phyloP scores from a whole-genome alignment of 208 protist species.

The Leishmania lainsoni region DNA sequence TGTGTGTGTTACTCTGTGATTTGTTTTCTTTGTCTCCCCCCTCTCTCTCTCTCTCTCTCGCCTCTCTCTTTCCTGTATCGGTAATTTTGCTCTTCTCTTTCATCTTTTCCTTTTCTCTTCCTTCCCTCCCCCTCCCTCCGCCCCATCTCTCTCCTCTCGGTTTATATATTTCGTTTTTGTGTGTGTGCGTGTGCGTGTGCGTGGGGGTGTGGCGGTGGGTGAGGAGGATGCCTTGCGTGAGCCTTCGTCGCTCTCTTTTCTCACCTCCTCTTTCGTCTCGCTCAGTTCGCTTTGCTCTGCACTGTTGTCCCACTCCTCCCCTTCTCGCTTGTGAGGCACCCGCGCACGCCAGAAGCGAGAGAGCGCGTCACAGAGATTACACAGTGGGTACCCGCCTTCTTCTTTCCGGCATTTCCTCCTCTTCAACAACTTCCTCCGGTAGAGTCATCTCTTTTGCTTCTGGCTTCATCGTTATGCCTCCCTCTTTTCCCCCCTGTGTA shows the following conservation, averaged over 20 bases:
- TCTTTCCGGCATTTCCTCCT: conserved; percentile 8
- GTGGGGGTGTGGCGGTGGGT: no score
- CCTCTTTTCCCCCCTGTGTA: not conserved
- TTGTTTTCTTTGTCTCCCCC: not conserved
- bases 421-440: conserved; percentile 10
- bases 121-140: not conserved
- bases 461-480: not conserved
- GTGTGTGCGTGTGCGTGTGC: not conserved
- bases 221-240: not conserved
- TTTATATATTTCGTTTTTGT: not conserved
- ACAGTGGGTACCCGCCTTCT: no score
- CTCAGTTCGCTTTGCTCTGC: no score
- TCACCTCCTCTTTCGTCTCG: not conserved
- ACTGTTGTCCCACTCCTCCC: not conserved
- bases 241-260: not conserved
- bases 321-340: no score
- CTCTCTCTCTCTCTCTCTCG: not conserved
- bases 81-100: not conserved
- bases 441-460: not conserved
- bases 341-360: not conserved
- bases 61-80: conserved; percentile 7
- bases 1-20: not conserved
- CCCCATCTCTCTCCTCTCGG: not conserved
- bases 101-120: not conserved
- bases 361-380: no score